Evolutionary conservation across 495 filamentous ascomycete genomes (phyloP), one percentile per base, ranked within the genome.

Genomic region (Aspergillus baeticus): DNA sequence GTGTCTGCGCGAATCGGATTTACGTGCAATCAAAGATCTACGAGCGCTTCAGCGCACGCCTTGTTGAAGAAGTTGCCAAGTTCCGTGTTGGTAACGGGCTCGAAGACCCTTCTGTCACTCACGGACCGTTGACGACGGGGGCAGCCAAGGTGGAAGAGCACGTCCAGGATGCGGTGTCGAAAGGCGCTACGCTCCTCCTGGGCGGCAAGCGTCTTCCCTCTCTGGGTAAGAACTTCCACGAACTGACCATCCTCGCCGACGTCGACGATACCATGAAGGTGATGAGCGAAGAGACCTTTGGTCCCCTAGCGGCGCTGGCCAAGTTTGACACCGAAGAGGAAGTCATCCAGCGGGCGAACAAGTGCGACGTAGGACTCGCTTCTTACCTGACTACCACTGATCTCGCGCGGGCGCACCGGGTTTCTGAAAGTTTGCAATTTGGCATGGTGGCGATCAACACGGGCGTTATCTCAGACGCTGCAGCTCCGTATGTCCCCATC

Each of bases 41-140:
- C 59, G 68, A 73, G 1, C 49, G 62, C 15, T 79, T 81, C 66
- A 74, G 21, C 34, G 23, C 54, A 17, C 51, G 56, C 10, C 81
- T 92, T 29, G 81, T 82, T 15, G 86, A 85, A 51, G 84, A 87
- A 63, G 86, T 91, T 18, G 81, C 22, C 18, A 55, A 48, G 1
- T 90, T 90, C 71, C 81, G 78, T 49, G 84, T 92, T 41, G 89
- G 89, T 13, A 77, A 82, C 60, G 89, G 86, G 59, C 78, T 82
- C 0, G 70, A 77, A 21, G 78, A 29, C 26, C 26, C 76, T 36
- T 10, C 14, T 3, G 75, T 82, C 38, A 91, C 86, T 1, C 88
- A 91, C 60, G 89, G 89, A 3, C 89, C 89, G 6, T 68, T 92
- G 17, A 91, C 90, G 56, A 87, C 91, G 69, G 89, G 88, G 13